Base-by-base conservation (phyloP, 2,329 filamentous ascomycete species). In the Acrodontium crateriforme region DNA sequence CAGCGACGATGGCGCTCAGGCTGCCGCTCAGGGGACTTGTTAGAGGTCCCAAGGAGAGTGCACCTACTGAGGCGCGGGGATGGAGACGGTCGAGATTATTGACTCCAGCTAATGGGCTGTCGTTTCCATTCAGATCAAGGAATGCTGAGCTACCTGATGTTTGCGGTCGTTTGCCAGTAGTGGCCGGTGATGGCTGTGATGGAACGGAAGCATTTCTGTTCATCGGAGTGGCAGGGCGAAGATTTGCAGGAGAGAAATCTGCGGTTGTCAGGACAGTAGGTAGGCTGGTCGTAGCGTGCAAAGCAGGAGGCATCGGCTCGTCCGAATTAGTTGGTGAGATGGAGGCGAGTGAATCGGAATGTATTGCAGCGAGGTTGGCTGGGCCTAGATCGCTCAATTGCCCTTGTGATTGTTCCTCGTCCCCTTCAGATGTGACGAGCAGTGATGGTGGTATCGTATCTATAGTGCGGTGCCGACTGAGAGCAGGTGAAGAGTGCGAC, bases 1-100 rank as follows among this genome's bases (percentile, higher is more conserved):
- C 73, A 6, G 72, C 73, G 5, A 78, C 70, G 25, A 78, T 67
- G 1, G 67, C 73, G 44, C 62, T 70, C 10, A 79, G 57, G 1
- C 66, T 67, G 2, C 63, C 66, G 2, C 67, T 72, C 1, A 78
- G 56, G 0, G 74, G 71, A 16, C 67, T 66, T 2, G 73, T 62
- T 4, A 78, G 53, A 5, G 70, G 66, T 1, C 69, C 69, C 59
- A 62, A 35, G 69, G 69, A 59, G 19, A 78, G 66, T 3, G 60
- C 62, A 3, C 60, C 59, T 11, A 69, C 58, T 1, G 64, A 65
- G 37, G 62, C 58, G 25, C 63, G 59, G 13, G 49, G 54, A 6
- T 53, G 52, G 9, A 54, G 55, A n/a, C 55, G 42, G 18, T 56
- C 18, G 47, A 53, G 24, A 53, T 51, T 33, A 49, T 45, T 46